Evolutionary conservation across 1,284 basidiomycete genomes (phyloP), one percentile per base, ranked within the genome.

Genomic region (Pisolithus thermaeus): DNA sequence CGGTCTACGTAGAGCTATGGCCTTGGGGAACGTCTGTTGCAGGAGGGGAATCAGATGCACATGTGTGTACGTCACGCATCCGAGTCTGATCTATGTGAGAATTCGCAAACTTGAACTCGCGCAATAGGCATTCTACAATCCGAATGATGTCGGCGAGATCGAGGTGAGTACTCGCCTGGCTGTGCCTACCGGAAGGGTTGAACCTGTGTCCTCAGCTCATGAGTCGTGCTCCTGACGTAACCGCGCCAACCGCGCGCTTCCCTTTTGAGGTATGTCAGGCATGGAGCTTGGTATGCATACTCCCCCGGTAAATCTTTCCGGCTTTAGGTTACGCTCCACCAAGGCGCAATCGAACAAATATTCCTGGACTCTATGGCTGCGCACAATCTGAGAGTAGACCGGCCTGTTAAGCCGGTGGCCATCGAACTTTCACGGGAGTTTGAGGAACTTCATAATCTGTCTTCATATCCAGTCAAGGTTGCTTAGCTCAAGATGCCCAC

Each of bases 121-220:
- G 16, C 27, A 36, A n/a, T 47, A 89, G 83, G 81, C 85, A 7
- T 88, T 87, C 61, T 89, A 89, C 61, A 84, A 87, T 55, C 84
- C 87, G 8, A 70, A 73, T 22, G 62, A 73, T 7, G 62, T 74
- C 38, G 81, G 84, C 18, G 81, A 77, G 1, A 87, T 89, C 35
- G 74, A 82, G 71, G 80, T 81, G 52, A 37, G 70, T 50, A 8
- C n/a, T 27, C 25, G 35, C 16, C 28, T 35, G 7, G 23, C 16
- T 2, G 7, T 36, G 2, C 45, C 28, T 30, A 30, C 28, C 11
- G 35, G 40, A 11, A 18, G 18, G 35, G 11, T 7, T 20, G 12
- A n/a, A 40, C 23, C 49, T 50, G 30, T 9, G n/a, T 16, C 12
- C 9, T 28, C 52, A 87, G 82, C 72, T 83, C 16, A 81, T 81